Percentiles rank a stretch among this genome's conserved stretches.
Conservation (phyloP, 2,329 filamentous ascomycete genomes). For the Exophiala dermatitidis region DNA sequence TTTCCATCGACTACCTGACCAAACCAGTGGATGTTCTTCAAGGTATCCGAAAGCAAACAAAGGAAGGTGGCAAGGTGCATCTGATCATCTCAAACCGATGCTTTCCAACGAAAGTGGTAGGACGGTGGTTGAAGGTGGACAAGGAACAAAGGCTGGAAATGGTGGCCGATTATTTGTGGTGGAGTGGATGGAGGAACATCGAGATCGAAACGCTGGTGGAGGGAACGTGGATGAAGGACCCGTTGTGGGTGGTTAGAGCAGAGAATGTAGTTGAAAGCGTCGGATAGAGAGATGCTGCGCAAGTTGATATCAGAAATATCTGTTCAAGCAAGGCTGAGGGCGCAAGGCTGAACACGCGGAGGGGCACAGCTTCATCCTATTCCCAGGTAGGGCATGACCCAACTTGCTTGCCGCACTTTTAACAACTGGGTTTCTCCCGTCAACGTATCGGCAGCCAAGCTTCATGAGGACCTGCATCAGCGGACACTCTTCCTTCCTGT, state of each 20-base stretch:
- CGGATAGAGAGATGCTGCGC: no score
- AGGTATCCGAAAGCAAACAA: slow-evolving; percentile 37
- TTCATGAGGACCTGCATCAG: no score
- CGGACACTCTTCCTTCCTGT: no score
- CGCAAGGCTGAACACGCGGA: no score
- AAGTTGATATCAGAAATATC: no score
- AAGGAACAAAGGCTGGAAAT: slow-evolving; percentile 43
- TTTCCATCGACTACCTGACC: slow-evolving; percentile 48
- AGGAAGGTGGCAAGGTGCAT: slow-evolving; percentile 42
- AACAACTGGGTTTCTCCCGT: no score
- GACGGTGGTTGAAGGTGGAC: slow-evolving; percentile 41
- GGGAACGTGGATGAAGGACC: slow-evolving; percentile 34
- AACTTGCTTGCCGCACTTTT: no score
- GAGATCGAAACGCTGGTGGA: slow-evolving; percentile 44
- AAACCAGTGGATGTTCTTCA: slow-evolving; percentile 41
- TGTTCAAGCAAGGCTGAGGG: no score
- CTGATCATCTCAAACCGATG: slow-evolving; percentile 47
- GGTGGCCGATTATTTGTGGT: slow-evolving; percentile 48
- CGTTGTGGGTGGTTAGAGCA: slow-evolving; percentile 41
- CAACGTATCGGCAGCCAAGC: no score
- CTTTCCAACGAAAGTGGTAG: slow-evolving; percentile 48
- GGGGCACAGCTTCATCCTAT: no score
- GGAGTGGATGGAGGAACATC: slow-evolving; percentile 46
- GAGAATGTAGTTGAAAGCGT: slow-evolving; percentile 13
- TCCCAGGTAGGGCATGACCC: no score